Base-by-base conservation (phyloP, 139 green algal species). In the Asterochloris sp. region DNA sequence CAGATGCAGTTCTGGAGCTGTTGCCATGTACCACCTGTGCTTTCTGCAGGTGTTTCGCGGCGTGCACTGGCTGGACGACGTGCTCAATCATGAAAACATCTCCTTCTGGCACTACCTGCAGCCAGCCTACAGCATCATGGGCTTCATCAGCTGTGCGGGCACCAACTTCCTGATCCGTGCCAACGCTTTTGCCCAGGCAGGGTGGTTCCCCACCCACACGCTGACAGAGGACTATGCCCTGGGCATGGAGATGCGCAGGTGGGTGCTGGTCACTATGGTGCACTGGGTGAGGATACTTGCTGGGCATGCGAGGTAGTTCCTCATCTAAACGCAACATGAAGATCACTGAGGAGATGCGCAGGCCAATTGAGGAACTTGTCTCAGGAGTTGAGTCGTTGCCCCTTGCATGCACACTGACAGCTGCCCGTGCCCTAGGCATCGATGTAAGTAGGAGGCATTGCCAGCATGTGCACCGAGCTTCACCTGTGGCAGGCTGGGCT, bases 61-160 rank as follows among this genome's bases (percentile, higher is more conserved):
- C n/a, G 76, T 80, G 54, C 76, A 80, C 76, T 80, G 76, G 76
- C 68, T 62, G 14, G 76, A 80, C 26, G 91, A 96, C 86, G 90
- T 96, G 75, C 94, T 96, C 89, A 96, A 96, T 87, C 92, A 95
- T 85, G 89, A 89, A 81, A 96, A 96, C 87, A 87, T 93, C 23
- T 89, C 94, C 78, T 94, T 94, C 86, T 94, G 91, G 91, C 86
- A 93, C 77, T 90, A 83, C 60, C 54, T 78, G 80, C 80, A 91
- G 87, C 88, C 88, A 0, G 89, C 86, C 60, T 92, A 92, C 76
- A 80, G 68, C 47, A 47, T 80, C 21, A 82, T 74, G 63, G 78
- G 78, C 78, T 82, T 82, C 78, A 82, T 74, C 78, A 82, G 78
- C 27, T 74, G 78, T 87, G 87, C 87, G 86, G 89, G 89, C 63